Conservation (phyloP, 352 stramenopile genomes). For the Pythium brassicae region DNA sequence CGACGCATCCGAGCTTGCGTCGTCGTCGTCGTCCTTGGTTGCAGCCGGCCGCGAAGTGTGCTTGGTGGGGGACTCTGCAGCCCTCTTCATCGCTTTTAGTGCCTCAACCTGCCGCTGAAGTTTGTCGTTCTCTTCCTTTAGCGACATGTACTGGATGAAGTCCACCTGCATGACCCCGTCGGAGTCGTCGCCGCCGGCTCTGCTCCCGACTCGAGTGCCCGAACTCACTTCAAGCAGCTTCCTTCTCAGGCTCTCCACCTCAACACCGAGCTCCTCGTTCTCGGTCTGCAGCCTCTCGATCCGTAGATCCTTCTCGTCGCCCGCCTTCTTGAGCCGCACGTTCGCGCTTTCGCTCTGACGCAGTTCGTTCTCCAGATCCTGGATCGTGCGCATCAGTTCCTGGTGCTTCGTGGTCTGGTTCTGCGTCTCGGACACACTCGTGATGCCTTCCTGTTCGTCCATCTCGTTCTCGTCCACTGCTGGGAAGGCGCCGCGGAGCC, state of each 20-base stretch:
- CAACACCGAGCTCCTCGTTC: conserved; percentile 26
- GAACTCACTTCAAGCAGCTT: conserved; percentile 2
- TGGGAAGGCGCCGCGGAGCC: conserved; percentile 7
- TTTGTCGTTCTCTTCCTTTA: conserved; percentile 49
- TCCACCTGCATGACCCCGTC: conserved; percentile 48
- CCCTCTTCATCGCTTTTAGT: conserved; percentile 11
- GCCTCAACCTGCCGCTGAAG: conserved; percentile 43
- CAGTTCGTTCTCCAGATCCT: conserved; percentile 51
- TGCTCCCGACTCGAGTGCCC: neutral
- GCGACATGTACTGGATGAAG: conserved; percentile 40
- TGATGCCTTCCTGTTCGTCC: conserved; percentile 3
- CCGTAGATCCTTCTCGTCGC: conserved; percentile 37
- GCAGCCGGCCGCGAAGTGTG: conserved; percentile 5
- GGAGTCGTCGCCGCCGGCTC: conserved; percentile 7
- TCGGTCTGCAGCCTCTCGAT: conserved; percentile 38
- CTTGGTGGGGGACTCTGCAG: neutral
- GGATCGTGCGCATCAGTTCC: conserved; percentile 38
- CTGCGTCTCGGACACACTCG: conserved; percentile 5
- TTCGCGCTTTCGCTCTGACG: conserved; percentile 50
- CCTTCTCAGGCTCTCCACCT: conserved; percentile 14
- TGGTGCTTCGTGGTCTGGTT: conserved; percentile 19
- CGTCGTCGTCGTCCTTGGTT: conserved; percentile 19
- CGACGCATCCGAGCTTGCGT: conserved; percentile 35
- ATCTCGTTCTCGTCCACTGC: conserved; percentile 14
- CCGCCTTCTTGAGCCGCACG: conserved; percentile 46